A percentile compares a stretch with the other conserved stretches of the same genome.
Evolutionary conservation across 805 yeast species (phyloP).

Genomic region (Metschnikowia bowlesiae): DNA sequence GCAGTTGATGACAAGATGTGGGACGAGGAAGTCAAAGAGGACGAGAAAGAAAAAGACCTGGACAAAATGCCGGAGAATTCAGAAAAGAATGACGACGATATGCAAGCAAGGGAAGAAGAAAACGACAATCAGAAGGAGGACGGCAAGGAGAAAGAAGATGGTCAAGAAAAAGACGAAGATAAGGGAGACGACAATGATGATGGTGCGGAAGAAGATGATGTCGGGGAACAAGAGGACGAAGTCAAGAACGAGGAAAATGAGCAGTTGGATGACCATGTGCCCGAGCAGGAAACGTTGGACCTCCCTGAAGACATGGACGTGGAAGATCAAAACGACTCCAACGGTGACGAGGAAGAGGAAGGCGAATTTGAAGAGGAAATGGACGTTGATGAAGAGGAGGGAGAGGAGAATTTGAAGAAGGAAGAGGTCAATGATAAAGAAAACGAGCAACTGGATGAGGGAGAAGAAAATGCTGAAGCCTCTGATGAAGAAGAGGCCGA

Average conservation of each 20-base stretch:
- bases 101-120: conserved; percentile 45
- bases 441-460: conserved; percentile 16
- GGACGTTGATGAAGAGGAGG: conserved; percentile 12
- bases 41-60: conserved; percentile 75
- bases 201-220: conserved; percentile 62
- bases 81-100: conserved; percentile 46
- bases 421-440: conserved; percentile 17
- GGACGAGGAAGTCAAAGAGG: conserved; percentile 84
- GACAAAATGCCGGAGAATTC: conserved; percentile 62
- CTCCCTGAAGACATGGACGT: conserved; percentile 89
- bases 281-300: conserved; percentile 82
- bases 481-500: conserved; percentile 22
- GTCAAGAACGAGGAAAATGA: conserved; percentile 66
- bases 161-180: conserved; percentile 38
- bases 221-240: conserved; percentile 78
- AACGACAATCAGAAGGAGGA: conserved; percentile 32
- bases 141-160: conserved; percentile 44
- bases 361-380: conserved; percentile 18
- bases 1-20: conserved; percentile 97
- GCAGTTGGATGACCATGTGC: conserved; percentile 66
- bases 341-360: conserved; percentile 33
- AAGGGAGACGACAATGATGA: conserved; percentile 41
- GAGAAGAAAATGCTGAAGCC: conserved; percentile 9
- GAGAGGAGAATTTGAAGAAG: conserved; percentile 20
- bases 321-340: conserved; percentile 67